These are phyloP conservation scores for Eucalyptus viminalis DNA, from an alignment of 345 rosid genomes.

Conservation along the genomic window DNA sequence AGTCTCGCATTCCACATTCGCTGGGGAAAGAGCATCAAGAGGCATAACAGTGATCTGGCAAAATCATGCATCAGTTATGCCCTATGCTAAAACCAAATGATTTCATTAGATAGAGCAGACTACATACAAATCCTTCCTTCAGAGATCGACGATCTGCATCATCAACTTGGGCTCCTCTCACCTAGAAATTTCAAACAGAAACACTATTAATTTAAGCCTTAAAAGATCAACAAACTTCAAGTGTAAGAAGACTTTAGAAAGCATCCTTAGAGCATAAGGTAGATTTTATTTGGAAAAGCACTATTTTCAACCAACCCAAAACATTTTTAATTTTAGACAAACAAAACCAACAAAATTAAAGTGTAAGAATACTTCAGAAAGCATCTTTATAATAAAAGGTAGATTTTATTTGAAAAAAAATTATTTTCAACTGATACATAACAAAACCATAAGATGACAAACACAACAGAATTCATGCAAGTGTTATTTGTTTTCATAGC, in stretches of 20 bases:
- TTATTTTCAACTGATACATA: background rate
- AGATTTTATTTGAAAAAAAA: background rate
- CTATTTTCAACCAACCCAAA: background rate
- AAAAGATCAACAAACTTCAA: background rate
- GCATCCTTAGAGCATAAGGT: background rate
- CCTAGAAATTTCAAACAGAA: constrained; percentile 13
- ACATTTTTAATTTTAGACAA: background rate
- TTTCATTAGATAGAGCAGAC: background rate
- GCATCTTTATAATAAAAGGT: background rate
- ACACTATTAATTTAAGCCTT: background rate
- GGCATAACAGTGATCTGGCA: constrained; percentile 81
- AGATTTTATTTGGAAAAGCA: background rate
- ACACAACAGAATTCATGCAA: background rate
- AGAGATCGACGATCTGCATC: constrained; percentile 53
- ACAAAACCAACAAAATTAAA: background rate
- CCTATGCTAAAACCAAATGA: background rate
- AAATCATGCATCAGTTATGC: background rate
- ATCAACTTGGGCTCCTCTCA: constrained; percentile 9
- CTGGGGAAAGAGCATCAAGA: constrained; percentile 60
- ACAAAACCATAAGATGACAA: background rate
- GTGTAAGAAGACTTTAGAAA: background rate
- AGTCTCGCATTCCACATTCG: constrained; percentile 28
- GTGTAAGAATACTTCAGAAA: background rate
- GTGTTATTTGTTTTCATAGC: background rate
- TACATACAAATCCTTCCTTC: constrained; percentile 67